Evolutionary conservation across 441 rosid genomes (phyloP).

Genomic region (Flueggea neowawraea): DNA sequence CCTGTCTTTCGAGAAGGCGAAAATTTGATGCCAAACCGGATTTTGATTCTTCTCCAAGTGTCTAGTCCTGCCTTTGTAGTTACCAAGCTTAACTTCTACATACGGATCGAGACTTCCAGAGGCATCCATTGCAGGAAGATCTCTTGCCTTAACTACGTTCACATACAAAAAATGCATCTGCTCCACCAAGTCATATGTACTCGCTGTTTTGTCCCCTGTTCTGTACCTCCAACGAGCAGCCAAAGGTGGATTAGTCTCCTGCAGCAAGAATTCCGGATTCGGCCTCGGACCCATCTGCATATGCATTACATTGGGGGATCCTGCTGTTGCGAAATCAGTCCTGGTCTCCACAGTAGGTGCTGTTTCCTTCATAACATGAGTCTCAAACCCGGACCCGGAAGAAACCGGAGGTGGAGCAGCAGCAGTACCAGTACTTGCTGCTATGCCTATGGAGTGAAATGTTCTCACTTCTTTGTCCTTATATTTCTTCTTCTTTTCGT

Average conservation of each 20-base stretch:
- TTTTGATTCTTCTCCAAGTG: slow-evolving; percentile 32
- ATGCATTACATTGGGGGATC: slow-evolving; percentile 43
- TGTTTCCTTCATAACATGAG: slow-evolving; percentile 24
- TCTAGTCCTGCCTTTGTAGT: slow-evolving; percentile 30
- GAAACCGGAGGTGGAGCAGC: slow-evolving; percentile 22
- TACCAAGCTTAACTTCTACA: slow-evolving; percentile 41
- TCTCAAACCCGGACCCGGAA: slow-evolving; percentile 17
- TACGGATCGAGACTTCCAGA: slow-evolving; percentile 35
- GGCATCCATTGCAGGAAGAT: slow-evolving; percentile 35
- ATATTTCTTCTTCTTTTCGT: slow-evolving; percentile 21
- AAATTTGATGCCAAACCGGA: slow-evolving; percentile 50
- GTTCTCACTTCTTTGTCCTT: slow-evolving; percentile 53
- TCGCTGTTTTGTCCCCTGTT: slow-evolving; percentile 60
- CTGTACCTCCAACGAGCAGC: slow-evolving; percentile 70
- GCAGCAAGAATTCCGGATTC: slow-evolving; percentile 66
- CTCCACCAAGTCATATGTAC: slow-evolving; percentile 56
- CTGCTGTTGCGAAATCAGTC: slow-evolving; percentile 61
- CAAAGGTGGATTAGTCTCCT: slow-evolving; percentile 79
- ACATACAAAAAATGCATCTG: slow-evolving; percentile 52
- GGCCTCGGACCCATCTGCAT: slow-evolving; percentile 57
- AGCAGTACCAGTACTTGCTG: no score
- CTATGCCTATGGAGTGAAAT: slow-evolving; percentile 59
- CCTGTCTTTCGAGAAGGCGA: slow-evolving; percentile 46
- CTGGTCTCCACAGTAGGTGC: slow-evolving; percentile 50
- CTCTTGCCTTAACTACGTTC: slow-evolving; percentile 49